Base-by-base conservation (phyloP, 306 rosid genomes). In the Malus asiatica region DNA sequence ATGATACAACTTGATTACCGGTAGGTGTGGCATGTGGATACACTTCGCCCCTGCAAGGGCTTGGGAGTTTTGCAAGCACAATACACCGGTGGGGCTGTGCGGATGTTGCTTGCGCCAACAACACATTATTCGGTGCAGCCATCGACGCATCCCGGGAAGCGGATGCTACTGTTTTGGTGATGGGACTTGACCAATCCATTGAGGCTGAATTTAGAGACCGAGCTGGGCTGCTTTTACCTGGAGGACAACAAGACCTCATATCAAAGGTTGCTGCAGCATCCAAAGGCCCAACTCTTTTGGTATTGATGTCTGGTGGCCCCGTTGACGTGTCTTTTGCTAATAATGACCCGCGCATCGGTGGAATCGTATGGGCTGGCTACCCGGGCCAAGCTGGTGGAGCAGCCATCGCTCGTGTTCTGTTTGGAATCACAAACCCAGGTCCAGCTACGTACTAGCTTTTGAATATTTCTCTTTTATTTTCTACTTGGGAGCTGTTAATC, bases 321-420 rank as follows among this genome's bases (percentile, higher is more conserved):
- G 46, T 94, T 11, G 98, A 94, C 25, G 73, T 90, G 9, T 75
- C 90, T 32, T 92, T 94, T 22, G 96, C 96, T 3, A 70, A 90
- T 40, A 86, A 87, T 18, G 74, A 91, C 65, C 91, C 86, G 0
- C 82, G 80, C 11, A 68, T 93, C 10, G 74, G 71, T 7, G 94
- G 79, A 38, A 88, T 93, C 52, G 60, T 91, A 15, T 90, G 98
- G 98, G 97, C 85, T 0, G 98, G 98, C 2, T 93, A 91, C 77
- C 98, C 98, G 0, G 98, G 98, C 74, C 97, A 94, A 77, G 94
- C 90, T 0, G 98, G 97, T 13, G 98, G 97, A 10, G 89, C 90
- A 4, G 97, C 96, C 80, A 90, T 91, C 69, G 95, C 98, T 11
- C 93, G 90, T 72, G 70, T 90, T 61, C 53, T 92, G 25, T 94